These are phyloP conservation scores for Penicillium rolfsii DNA, from an alignment of 2,329 filamentous ascomycete genomes.

Conservation along the genomic window DNA sequence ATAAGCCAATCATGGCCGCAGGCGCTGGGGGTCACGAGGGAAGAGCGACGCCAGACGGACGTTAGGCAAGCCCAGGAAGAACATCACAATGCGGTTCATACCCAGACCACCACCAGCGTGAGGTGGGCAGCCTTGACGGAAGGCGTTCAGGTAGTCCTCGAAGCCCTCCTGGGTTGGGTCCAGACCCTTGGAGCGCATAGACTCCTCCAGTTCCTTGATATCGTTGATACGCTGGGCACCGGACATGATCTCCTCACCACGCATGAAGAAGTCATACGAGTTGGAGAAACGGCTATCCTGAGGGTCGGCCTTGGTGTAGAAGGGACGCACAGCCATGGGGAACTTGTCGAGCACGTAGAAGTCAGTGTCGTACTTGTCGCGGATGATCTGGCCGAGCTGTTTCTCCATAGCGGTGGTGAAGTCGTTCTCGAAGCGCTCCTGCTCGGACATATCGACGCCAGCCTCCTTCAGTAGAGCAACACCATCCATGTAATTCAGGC, in stretches of 20 bases:
- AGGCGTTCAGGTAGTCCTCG: conserved; percentile 66
- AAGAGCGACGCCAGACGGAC: conserved; percentile 65
- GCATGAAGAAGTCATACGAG: conserved; percentile 73
- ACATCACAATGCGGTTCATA: conserved; percentile 68
- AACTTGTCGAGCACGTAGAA: conserved; percentile 98
- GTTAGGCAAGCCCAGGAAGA: conserved; percentile 68
- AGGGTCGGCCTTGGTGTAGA: conserved; percentile 84
- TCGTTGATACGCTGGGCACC: conserved; percentile 69
- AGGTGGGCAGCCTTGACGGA: conserved; percentile 66
- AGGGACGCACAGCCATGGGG: conserved; percentile 82
- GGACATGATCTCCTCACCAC: conserved; percentile 69
- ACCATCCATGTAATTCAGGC: conserved; percentile 55
- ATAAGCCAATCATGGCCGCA: conserved; percentile 39
- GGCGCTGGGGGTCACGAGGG: conserved; percentile 64
- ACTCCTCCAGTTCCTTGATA: conserved; percentile 59
- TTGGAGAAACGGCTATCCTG: conserved; percentile 68
- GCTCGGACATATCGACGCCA: conserved; percentile 54
- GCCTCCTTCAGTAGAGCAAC: conserved; percentile 53
- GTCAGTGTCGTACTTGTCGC: conserved; percentile 88
- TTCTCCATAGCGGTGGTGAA: conserved; percentile 55
- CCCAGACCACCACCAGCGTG: conserved; percentile 69
- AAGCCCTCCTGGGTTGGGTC: conserved; percentile 63
- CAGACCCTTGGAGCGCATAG: conserved; percentile 63
- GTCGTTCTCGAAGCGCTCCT: conserved; percentile 53
- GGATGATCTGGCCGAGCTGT: conserved; percentile 83